Conservation (phyloP, 441 rosid genomes). For the Pelargonium citronellum region DNA sequence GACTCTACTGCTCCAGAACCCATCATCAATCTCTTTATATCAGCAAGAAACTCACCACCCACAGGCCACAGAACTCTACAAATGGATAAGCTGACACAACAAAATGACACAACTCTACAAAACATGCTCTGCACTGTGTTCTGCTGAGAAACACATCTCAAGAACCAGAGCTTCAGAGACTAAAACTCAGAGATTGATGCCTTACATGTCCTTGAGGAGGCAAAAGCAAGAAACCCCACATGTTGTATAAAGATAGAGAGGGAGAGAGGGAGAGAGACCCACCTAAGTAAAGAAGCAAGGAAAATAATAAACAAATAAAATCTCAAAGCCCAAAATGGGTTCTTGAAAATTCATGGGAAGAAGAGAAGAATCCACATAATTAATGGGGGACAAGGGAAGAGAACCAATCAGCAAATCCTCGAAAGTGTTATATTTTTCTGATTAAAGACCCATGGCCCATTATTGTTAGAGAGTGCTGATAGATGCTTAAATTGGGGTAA, state of each 20-base stretch:
- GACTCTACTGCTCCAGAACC: no score
- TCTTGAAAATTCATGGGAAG: slow-evolving; percentile 31
- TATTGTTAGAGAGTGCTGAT: slow-evolving; percentile 12
- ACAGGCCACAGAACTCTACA: no score
- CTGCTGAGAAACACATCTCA: slow-evolving; percentile 25
- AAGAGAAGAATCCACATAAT: slow-evolving; percentile 34
- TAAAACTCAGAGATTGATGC: slow-evolving; percentile 21
- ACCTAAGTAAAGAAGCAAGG: slow-evolving; percentile 20
- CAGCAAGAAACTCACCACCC: no score
- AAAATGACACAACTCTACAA: slow-evolving; percentile 5
- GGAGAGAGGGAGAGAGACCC: slow-evolving; percentile 24
- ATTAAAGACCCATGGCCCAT: slow-evolving; percentile 14
- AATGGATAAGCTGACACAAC: no score
- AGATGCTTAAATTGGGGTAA: slow-evolving; percentile 15
- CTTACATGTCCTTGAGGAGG: background rate
- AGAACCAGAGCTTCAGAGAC: slow-evolving; percentile 15
- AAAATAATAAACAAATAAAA: slow-evolving; percentile 19
- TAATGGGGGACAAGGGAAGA: slow-evolving; percentile 26
- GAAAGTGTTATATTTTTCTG: slow-evolving; percentile 18
- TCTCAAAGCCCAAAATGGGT: slow-evolving; percentile 21
- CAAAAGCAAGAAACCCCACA: no score
- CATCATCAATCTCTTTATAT: no score
- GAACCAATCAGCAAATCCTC: slow-evolving; percentile 23
- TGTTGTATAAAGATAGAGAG: slow-evolving; percentile 4
- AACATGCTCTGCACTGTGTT: slow-evolving; percentile 28